Base-by-base conservation (phyloP, 495 filamentous ascomycete genomes). In the Talaromyces wortmannii region DNA sequence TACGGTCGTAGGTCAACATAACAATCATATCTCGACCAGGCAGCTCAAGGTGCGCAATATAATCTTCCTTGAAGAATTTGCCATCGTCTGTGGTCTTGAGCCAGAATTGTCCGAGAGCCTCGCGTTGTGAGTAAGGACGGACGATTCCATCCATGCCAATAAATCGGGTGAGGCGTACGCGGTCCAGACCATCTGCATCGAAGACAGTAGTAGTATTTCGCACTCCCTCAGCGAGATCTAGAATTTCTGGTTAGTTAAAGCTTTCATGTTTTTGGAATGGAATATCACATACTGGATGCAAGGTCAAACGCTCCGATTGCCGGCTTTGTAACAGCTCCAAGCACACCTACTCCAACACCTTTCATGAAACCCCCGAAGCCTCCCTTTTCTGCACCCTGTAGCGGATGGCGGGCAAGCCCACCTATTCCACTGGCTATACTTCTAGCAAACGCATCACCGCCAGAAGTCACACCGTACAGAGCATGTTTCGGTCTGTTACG, bases 151-250 rank as follows among this genome's bases (percentile, higher is more conserved):
- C 94, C 40, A 84, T 81, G 16, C 89, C 89, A 55, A 98, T 89
- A 73, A 95, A 95, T 44, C 94, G 86, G 6, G 94, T 87, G 23
- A 96, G 77, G 31, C 94, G 88, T 15, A 97, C 91, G 53, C 95
- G 89, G 59, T 98, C 94, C 6, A 98, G 84, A 43, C 94, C 94
- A 48, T 95, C 86, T 36, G 86, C 85, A 62, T 98, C 94, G 66
- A 98, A 98, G 36, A 98, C 92, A 0, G 95, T 98, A 6, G 94
- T 98, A 7, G 94, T 98, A 71, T 98, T 98, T 61, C 92, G 90
- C 43, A 98, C 92, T 55, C 94, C 94, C 73, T 98, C 94, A 16
- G 89, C 90, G 58, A 98, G 83, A 68, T 96, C 76, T 81, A 50
- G 30, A 11, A 30, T 8, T 18, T 23, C 53, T 18, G 15, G 58